Evolutionary conservation across 2,329 filamentous ascomycete genomes (phyloP).

Genomic region (Emericellopsis cladophorae): DNA sequence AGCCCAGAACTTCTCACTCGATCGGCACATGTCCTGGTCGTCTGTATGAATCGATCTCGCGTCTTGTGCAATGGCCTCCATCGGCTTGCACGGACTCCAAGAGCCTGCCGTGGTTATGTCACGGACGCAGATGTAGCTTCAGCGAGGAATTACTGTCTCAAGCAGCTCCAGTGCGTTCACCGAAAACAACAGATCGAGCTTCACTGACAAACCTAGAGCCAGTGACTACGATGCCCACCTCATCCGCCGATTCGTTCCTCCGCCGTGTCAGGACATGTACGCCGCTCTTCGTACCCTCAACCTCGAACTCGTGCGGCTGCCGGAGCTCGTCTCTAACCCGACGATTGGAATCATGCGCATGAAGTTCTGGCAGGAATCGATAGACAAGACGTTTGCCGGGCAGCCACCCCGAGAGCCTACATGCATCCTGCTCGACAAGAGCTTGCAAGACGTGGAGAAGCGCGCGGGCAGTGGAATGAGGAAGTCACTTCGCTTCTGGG

Average conservation of each 20-base stretch:
- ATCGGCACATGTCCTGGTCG: background rate
- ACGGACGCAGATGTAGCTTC: conserved; percentile 38
- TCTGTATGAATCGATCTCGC: conserved; percentile 24
- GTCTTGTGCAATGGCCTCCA: conserved; percentile 22
- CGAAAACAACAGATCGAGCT: background rate
- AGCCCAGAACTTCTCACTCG: too few relatives aligned
- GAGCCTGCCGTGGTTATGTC: conserved; percentile 26
- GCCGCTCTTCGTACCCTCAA: conserved; percentile 87
- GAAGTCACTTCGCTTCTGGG: conserved; percentile 56
- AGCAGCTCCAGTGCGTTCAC: conserved; percentile 33
- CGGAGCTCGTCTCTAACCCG: conserved; percentile 80
- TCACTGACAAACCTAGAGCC: conserved; percentile 36
- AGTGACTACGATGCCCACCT: conserved; percentile 85
- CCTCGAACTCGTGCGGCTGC: conserved; percentile 78
- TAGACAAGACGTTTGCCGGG: conserved; percentile 66
- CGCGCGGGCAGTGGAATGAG: conserved; percentile 25
- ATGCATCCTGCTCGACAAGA: conserved; percentile 67
- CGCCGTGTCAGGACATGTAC: conserved; percentile 66
- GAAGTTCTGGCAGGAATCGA: conserved; percentile 86
- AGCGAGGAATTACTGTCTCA: conserved; percentile 39
- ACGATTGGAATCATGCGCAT: conserved; percentile 79
- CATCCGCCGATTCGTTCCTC: conserved; percentile 73
- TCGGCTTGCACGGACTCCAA: conserved; percentile 15
- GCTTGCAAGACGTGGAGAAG: conserved; percentile 48
- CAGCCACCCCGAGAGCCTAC: conserved; percentile 82